phyloP scores from a whole-genome alignment of 1,284 basidiomycete species.

The Earliella scabrosa region DNA sequence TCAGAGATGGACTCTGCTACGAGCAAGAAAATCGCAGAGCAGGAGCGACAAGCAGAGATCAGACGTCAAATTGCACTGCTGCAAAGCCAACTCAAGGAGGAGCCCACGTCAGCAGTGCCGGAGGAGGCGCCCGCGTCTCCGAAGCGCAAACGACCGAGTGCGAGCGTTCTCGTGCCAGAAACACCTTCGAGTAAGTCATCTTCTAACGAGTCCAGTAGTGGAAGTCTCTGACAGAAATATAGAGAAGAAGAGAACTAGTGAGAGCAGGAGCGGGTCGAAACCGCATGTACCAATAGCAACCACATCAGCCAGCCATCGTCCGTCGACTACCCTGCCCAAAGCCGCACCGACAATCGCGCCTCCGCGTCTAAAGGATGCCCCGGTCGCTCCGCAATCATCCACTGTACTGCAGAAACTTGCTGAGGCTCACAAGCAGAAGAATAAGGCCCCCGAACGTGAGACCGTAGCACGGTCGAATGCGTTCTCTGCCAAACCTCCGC shows the following conservation, averaged over 20 bases:
- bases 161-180: conserved; percentile 56
- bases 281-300: neutral
- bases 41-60: conserved; percentile 40
- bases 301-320: neutral
- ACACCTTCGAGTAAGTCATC: conserved; percentile 69
- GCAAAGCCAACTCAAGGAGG: conserved; percentile 45
- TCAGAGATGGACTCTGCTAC: conserved; percentile 18
- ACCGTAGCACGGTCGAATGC: conserved; percentile 42
- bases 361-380: neutral
- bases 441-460: conserved; percentile 23
- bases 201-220: neutral
- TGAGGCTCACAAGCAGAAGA: conserved; percentile 32
- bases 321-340: neutral
- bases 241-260: conserved; percentile 47
- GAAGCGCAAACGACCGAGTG: conserved; percentile 50
- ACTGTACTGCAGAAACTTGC: conserved; percentile 54
- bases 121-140: conserved; percentile 41
- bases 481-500: conserved; percentile 43
- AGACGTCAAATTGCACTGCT: conserved; percentile 46
- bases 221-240: neutral
- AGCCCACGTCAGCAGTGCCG: conserved; percentile 16
- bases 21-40: conserved; percentile 9
- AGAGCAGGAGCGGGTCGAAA: neutral
- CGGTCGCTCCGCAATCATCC: conserved; percentile 43
- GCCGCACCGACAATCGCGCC: conserved; percentile 1